Base-by-base conservation (phyloP, 495 filamentous ascomycete genomes). In the Penicillium silybi region DNA sequence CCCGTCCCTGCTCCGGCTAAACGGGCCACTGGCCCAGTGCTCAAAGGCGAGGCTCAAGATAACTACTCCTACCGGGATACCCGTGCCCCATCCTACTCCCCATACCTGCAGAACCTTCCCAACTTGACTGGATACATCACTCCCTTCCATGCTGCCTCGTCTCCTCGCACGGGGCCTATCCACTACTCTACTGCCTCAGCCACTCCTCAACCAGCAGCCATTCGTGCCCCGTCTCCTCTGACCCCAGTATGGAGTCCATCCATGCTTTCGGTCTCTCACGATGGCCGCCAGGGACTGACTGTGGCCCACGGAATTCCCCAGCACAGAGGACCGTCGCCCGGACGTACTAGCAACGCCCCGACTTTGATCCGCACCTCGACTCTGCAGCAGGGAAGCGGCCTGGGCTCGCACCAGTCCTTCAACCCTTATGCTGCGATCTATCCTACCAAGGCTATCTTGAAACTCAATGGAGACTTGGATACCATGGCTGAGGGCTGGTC, bases 321-420 rank as follows among this genome's bases (percentile, higher is more conserved):
- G 23, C 71, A 69, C 16, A 68, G 70, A 23, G 57, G 64, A 35
- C 53, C 70, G 4, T 73, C 79, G 27, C 76, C 77, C 32, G 61
- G 71, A 57, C 65, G 72, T n/a, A 41, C 63, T 11, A 67, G 65
- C 11, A 87, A 79, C 68, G 29, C 29, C 29, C 92, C 78, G 41
- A 82, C 80, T 46, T 72, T 98, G 17, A 86, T 96, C 46, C 80
- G 93, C 37, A 95, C 93, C 2, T 95, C 91, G 18, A 93, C 87
- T 2, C 57, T 96, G 18, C 80, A 87, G 52, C 80, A 83, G 49
- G 71, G 76, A 4, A 73, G 63, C 45, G 68, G 66, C 63, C 44
- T 78, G n/a, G 54, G 70, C 20, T 63, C 76, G 26, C 60, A 70
- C 19, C 61, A 80, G 18, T 46, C 68, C 0, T 90, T 93, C 72